These are phyloP conservation scores for Daucus carota DNA, from an alignment of 129 eudicot species.

Conservation along the genomic window DNA sequence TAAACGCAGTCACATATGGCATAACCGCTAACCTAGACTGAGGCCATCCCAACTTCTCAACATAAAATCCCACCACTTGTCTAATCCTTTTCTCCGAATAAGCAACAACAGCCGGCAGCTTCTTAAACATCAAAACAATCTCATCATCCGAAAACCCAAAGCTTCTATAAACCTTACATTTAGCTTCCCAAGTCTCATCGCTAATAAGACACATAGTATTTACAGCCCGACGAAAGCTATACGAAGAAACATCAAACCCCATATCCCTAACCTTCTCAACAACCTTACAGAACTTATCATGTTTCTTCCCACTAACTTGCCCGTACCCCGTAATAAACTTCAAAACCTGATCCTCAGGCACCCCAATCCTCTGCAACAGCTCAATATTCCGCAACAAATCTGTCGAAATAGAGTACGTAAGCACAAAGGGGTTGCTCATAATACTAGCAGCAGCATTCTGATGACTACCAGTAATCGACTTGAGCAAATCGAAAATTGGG, in stretches of 20 bases:
- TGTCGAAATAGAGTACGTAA: not conserved
- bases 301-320: not conserved
- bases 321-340: not conserved
- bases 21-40: not conserved
- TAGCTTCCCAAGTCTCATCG: constrained; percentile 13
- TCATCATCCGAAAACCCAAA: constrained; percentile 20
- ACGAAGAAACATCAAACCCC: not conserved
- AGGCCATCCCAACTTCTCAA: constrained; percentile 5
- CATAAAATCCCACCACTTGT: not conserved
- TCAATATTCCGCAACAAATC: not conserved
- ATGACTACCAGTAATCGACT: not conserved
- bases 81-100: constrained; percentile 17
- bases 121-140: constrained; percentile 2
- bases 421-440: not conserved
- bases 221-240: not conserved
- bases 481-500: not conserved
- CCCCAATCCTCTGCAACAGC: not conserved
- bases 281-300: not conserved
- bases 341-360: not conserved
- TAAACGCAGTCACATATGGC: not conserved
- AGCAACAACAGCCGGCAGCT: not conserved
- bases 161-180: not conserved
- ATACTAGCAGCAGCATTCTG: not conserved
- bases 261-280: constrained; percentile 12
- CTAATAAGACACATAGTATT: not conserved